Base-by-base conservation (phyloP, 2,329 filamentous ascomycete species). In the Aspergillus texensis region DNA sequence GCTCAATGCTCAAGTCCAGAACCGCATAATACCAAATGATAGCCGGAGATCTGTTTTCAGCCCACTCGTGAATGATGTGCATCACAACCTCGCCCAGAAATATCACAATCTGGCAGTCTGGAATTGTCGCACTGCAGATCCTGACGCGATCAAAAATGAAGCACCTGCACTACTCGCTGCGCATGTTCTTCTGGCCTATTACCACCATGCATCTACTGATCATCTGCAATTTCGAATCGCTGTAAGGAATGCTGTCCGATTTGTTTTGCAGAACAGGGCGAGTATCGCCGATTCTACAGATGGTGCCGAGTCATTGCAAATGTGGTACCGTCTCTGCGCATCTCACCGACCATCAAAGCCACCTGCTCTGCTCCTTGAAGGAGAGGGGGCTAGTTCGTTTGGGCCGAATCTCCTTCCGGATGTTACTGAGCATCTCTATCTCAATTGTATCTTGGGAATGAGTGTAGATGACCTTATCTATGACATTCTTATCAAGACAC, bases 261-360 rank as follows among this genome's bases (percentile, higher is more conserved):
- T 67, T 9, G 59, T 65, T 8, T 16, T 59, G 2, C 57, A 26
- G 6, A 57, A 63, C 28, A 39, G 53, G 14, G 54, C 54, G 10
- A 28, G 2, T 8, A 53, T 67, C 4, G 36, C 41, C 1, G 19
- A 36, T n/a, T 63, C 62, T 3, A 1, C 19, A 1, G 30, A 50
- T 4, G 66, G 65, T 1, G 4, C 12, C 2, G 39, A 46, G 14
- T 58, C 65, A 1, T 50, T 71, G 28, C 69, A 71, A 60, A 55
- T 71, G 61, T 71, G 69, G 69, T 65, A 70, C 41, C 68, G 69
- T 26, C 59, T 71, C 3, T 70, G 63, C 34, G 56, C 57, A 8
- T 70, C 68, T 1, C 66, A 68, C 58, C 60, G 68, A 28, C 62
- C 65, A 3, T 58, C 68, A 12, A 68, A 66, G 28, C 63, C 63